Conservation (phyloP, 192 early-diverging fungal species). For the Powellomyces hirtus region DNA sequence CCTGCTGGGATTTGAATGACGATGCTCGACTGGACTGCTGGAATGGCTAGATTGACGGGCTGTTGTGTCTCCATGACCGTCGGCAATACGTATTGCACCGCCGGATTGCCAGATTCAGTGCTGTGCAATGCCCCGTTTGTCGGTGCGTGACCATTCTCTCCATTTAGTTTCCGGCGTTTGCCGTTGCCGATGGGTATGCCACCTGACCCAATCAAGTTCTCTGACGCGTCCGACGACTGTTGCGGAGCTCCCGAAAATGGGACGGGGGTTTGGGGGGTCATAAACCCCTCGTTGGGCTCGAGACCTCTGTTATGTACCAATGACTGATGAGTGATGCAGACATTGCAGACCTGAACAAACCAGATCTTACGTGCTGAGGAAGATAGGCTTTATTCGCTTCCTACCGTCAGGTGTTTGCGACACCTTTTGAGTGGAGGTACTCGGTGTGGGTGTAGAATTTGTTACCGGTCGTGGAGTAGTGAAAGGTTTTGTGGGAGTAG, state of each 20-base stretch:
- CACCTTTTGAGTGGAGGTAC: constrained; percentile 46
- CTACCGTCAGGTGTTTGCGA: constrained; percentile 77
- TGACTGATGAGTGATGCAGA: too few relatives aligned
- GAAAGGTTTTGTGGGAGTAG: too few relatives aligned
- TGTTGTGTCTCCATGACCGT: constrained; percentile 7
- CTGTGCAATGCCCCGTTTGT: not conserved
- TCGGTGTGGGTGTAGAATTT: constrained; percentile 8
- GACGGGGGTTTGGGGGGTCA: too few relatives aligned
- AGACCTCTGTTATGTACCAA: too few relatives aligned
- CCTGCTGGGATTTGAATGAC: constrained; percentile 1
- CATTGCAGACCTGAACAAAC: too few relatives aligned
- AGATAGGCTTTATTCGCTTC: constrained; percentile 74
- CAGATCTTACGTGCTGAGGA: constrained; percentile 37
- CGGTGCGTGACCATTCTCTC: not conserved
- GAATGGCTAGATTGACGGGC: constrained; percentile 25
- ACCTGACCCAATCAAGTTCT: not conserved
- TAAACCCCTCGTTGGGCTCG: too few relatives aligned
- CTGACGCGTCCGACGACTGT: not conserved
- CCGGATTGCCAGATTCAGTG: constrained; percentile 1
- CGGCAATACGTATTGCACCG: constrained; percentile 30
- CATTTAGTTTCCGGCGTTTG: not conserved
- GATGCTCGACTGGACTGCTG: not conserved
- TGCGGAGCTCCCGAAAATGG: too few relatives aligned
- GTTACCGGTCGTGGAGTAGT: not conserved
- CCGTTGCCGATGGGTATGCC: constrained; percentile 1